Evolutionary conservation across 2,329 filamentous ascomycete genomes (phyloP).

Genomic region (Penicillium sp.): DNA sequence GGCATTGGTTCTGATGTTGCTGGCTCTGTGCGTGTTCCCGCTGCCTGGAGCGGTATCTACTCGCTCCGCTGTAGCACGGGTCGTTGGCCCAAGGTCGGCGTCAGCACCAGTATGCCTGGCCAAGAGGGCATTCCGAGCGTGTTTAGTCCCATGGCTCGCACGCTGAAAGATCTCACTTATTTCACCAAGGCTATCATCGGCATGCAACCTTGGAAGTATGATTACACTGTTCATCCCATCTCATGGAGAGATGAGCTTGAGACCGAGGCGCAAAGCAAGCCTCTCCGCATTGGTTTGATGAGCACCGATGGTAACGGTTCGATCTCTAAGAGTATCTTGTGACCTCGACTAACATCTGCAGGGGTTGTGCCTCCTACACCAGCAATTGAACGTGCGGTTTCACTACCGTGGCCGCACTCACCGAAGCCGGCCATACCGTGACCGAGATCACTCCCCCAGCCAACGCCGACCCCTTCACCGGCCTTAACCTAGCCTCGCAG

Average conservation of each 20-base stretch:
- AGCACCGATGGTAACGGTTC: slow-evolving; percentile 59
- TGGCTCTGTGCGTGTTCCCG: slow-evolving; percentile 78
- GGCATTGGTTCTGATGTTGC: slow-evolving; percentile 89
- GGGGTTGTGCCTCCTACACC: slow-evolving; percentile 80
- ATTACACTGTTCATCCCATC: slow-evolving; percentile 80
- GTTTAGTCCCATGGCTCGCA: slow-evolving; percentile 88
- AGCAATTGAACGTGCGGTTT: slow-evolving; percentile 71
- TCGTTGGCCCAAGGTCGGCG: slow-evolving; percentile 79
- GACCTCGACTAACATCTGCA: slow-evolving; percentile 8
- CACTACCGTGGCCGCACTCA: slow-evolving; percentile 64
- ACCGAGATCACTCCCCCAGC: slow-evolving; percentile 60
- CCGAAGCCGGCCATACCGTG: slow-evolving; percentile 69
- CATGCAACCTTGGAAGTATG: slow-evolving; percentile 85
- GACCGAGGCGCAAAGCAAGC: slow-evolving; percentile 56
- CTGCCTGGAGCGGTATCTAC: slow-evolving; percentile 87
- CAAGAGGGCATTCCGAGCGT: slow-evolving; percentile 87
- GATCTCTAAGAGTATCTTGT: background rate
- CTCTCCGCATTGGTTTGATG: slow-evolving; percentile 70
- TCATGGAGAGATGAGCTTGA: slow-evolving; percentile 64
- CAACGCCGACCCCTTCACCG: slow-evolving; percentile 71
- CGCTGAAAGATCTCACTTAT: slow-evolving; percentile 73
- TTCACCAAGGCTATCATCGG: slow-evolving; percentile 72
- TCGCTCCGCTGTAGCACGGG: slow-evolving; percentile 81
- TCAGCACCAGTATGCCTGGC: slow-evolving; percentile 82
- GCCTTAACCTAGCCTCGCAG: slow-evolving; percentile 68